phyloP scores from a whole-genome alignment of 768 basidiomycete genomes.

The Collybia mongolica region DNA sequence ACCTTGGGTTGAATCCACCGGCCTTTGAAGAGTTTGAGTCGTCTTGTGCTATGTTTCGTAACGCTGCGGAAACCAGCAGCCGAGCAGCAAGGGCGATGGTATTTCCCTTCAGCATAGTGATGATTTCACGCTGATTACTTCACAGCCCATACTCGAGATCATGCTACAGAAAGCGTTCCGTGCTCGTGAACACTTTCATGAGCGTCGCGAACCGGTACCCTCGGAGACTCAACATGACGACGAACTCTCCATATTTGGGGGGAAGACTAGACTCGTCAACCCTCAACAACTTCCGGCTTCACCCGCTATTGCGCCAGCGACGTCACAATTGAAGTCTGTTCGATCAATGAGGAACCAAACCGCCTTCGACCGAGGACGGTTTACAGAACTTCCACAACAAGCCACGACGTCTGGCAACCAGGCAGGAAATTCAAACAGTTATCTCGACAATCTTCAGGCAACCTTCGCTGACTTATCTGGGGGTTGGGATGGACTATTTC shows the following conservation, averaged over 20 bases:
- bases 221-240: conserved; percentile 21
- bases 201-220: conserved; percentile 15
- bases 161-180: conserved; percentile 43
- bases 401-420: not conserved
- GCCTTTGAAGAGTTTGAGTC: conserved; percentile 46
- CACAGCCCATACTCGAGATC: conserved; percentile 42
- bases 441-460: conserved; percentile 10
- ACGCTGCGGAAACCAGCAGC: conserved; percentile 42
- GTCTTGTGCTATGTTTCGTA: conserved; percentile 43
- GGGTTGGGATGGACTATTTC: conserved; percentile 38
- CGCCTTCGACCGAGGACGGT: too few species aligned
- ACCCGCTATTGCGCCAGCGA: not conserved
- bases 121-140: not conserved
- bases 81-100: conserved; percentile 53
- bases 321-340: not conserved
- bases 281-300: conserved; percentile 3
- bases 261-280: conserved; percentile 26
- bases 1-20: conserved; percentile 42
- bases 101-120: conserved; percentile 8
- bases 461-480: conserved; percentile 28
- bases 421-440: not conserved
- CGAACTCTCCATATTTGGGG: conserved; percentile 34
- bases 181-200: conserved; percentile 19
- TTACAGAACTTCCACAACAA: not conserved
- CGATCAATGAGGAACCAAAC: not conserved